Percentiles rank a stretch among this genome's conserved stretches.
These are phyloP conservation scores for Asterochloris sp. DNA, from an alignment of 139 green algal genomes.

Conservation along the genomic window DNA sequence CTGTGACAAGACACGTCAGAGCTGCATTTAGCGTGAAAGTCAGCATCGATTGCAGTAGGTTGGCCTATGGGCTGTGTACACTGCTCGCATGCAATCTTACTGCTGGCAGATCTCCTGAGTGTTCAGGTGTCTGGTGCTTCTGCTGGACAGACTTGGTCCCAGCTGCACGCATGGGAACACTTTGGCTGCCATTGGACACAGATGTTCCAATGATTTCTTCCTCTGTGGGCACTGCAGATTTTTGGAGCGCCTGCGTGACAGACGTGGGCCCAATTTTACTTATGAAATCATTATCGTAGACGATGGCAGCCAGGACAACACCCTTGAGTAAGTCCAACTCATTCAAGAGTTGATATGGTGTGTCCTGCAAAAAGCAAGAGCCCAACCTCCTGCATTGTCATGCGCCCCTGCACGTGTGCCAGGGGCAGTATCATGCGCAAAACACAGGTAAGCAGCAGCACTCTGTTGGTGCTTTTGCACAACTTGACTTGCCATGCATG, in stretches of 20 bases:
- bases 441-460: not conserved
- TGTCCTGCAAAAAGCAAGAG: not conserved
- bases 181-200: no score
- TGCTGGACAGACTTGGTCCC: no score
- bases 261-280: conserved; percentile 73
- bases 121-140: no score
- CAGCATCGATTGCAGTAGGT: not conserved
- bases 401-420: no score
- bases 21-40: no score
- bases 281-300: conserved; percentile 96
- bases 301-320: conserved; percentile 89
- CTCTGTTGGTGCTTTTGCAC: not conserved
- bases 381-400: not conserved
- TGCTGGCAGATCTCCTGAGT: no score
- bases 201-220: no score
- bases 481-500: not conserved
- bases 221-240: conserved; percentile 41
- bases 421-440: not conserved
- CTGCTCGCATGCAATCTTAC: not conserved
- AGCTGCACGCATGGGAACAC: no score
- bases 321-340: conserved; percentile 21
- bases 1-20: no score
- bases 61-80: not conserved
- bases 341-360: not conserved
- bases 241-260: conserved; percentile 58